phyloP scores from a whole-genome alignment of 257 asterid genomes.

The Echium plantagineum region DNA sequence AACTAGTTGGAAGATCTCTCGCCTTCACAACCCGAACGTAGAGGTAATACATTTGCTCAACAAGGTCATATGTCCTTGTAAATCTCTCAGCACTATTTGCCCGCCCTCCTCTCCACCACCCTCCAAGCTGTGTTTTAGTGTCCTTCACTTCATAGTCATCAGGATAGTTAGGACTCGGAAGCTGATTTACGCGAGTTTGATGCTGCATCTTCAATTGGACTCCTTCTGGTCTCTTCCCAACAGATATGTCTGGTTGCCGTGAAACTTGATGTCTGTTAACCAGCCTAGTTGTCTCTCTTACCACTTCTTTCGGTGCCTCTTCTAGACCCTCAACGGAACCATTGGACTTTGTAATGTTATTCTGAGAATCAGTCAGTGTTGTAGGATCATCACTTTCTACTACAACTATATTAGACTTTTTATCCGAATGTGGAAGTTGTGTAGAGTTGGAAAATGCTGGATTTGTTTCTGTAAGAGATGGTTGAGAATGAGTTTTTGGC shows the following conservation, averaged over 20 bases:
- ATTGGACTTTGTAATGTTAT: constrained; percentile 8
- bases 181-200: constrained; percentile 16
- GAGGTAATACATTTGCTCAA: constrained; percentile 71
- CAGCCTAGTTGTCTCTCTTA: constrained; percentile 24
- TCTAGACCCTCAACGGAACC: constrained; percentile 4
- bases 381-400: constrained; percentile 9
- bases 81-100: constrained; percentile 35
- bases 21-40: constrained; percentile 76
- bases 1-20: constrained; percentile 42
- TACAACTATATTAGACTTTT: constrained; percentile 8
- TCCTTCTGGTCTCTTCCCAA: constrained; percentile 22
- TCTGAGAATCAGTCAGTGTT: constrained; percentile 7
- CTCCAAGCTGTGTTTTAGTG: constrained; percentile 41
- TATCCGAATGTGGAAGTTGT: constrained; percentile 8
- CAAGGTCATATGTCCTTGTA: constrained; percentile 71
- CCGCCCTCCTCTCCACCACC: constrained; percentile 71
- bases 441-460: constrained; percentile 14
- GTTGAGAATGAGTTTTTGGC: constrained; percentile 10
- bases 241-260: constrained; percentile 25
- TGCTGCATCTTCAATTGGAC: constrained; percentile 29
- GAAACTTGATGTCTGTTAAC: constrained; percentile 28
- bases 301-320: constrained; percentile 13
- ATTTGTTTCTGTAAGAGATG: constrained; percentile 1
- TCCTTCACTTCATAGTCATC: constrained; percentile 60
- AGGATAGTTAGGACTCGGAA: constrained; percentile 16